Conservation (phyloP, 148 eudicot genomes). For the Vaccinium myrtillus region DNA sequence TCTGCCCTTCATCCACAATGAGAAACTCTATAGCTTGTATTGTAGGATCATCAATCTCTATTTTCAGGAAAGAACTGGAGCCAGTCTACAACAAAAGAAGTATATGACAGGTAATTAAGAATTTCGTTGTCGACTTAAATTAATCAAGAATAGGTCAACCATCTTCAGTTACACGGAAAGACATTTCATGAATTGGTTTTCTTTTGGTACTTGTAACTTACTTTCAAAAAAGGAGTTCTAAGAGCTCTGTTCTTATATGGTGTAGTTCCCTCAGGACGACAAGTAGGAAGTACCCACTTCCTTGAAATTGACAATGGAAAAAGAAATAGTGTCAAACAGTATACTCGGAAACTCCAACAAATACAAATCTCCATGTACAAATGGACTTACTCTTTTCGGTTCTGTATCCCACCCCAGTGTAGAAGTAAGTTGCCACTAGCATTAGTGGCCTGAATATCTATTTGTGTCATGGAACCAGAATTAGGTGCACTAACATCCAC, state of each 20-base stretch:
- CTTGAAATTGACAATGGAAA: conserved; percentile 27
- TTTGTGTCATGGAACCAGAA: conserved; percentile 47
- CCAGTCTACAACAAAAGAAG: conserved; percentile 61
- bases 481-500: conserved; percentile 57
- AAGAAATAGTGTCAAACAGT: conserved; percentile 5
- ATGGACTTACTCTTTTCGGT: conserved; percentile 52
- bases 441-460: conserved; percentile 60
- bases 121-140: not conserved
- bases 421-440: conserved; percentile 54
- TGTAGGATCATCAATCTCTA: conserved; percentile 86
- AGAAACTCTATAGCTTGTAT: conserved; percentile 91
- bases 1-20: conserved; percentile 68
- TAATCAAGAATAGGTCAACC: not conserved
- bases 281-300: conserved; percentile 76
- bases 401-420: conserved; percentile 83
- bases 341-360: conserved; percentile 2
- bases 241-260: conserved; percentile 77
- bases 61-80: conserved; percentile 46
- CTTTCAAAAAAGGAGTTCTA: conserved; percentile 78
- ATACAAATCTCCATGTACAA: conserved; percentile 1
- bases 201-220: conserved; percentile 24
- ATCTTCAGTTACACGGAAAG: not conserved
- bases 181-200: not conserved
- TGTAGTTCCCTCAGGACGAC: conserved; percentile 70
- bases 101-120: not conserved